A percentile compares a stretch with the other conserved stretches of the same genome.
Evolutionary conservation across 176 grass and related monocot genomes (phyloP).

Genomic region (Oryza meridionalis): DNA sequence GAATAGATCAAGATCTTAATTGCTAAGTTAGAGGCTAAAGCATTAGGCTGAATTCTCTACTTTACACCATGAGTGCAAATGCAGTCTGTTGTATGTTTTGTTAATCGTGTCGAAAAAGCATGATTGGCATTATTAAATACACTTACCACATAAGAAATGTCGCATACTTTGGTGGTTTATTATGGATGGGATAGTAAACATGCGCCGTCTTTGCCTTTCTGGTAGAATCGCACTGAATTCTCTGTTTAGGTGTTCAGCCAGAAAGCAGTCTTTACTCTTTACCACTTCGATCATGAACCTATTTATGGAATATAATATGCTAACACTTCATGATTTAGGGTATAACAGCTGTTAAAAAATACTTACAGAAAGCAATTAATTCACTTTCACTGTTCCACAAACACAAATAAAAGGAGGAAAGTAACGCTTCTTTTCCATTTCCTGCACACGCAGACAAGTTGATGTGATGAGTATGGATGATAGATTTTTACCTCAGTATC

Average conservation of each 20-base stretch:
- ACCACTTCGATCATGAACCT: background rate
- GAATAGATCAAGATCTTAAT: slow-evolving; percentile 40
- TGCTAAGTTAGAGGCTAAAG: slow-evolving; percentile 45
- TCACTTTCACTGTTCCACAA: background rate
- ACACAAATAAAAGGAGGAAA: background rate
- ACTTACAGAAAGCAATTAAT: background rate
- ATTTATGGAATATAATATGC: background rate
- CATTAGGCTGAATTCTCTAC: slow-evolving; percentile 22
- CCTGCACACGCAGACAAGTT: background rate
- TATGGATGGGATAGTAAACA: background rate
- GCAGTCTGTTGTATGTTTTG: background rate
- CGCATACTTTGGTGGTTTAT: background rate
- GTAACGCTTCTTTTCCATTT: background rate
- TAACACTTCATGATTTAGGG: background rate
- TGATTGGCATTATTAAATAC: background rate
- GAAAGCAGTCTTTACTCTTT: background rate
- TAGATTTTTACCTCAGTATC: background rate
- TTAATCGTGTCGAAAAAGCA: slow-evolving; percentile 15
- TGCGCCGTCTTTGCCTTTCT: background rate
- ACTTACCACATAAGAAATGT: background rate
- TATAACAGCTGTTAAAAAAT: background rate
- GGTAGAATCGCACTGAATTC: slow-evolving; percentile 2
- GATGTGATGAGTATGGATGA: background rate
- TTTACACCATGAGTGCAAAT: slow-evolving; percentile 29
- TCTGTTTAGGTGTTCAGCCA: background rate